Evolutionary conservation across 345 rosid species (phyloP), one percentile per base, ranked within the genome.

Genomic region (Reutealis trisperma): DNA sequence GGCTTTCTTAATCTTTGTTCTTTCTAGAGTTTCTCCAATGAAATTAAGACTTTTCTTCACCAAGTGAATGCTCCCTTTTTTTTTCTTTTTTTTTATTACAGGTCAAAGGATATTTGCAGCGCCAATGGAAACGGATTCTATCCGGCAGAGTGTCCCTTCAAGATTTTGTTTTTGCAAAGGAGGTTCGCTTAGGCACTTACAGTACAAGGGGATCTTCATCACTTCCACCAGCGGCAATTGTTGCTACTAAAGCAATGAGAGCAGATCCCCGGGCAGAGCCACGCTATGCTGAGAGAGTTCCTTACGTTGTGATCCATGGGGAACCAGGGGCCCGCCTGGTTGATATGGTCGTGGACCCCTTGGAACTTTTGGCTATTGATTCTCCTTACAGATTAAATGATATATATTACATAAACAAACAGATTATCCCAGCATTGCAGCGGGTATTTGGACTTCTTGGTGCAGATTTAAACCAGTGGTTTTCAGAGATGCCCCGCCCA

Each of bases 271-370:
- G 99, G 73, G 91, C 96, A 82, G 97, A 93, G 75, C 99, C 99
- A 57, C 84, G 92, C 71, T 95, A 93, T 83, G 98, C 85, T 34
- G 98, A 93, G 76, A 80, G 97, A 82, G 93, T 96, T 75, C 94
- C 98, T 77, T 96, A 93, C 74, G 89, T 92, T 67, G 98, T 96
- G 62, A 89, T 93, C 81, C 97, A 96, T 75, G 97, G 98, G 22
- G 93, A 90, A 84, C 99, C 94, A 52, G 98, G 99, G 13, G 94
- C 96, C 69, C 88, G 96, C 30, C 87, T 93, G 49, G 92, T 90
- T 84, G 99, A 95, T 77, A 90, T 95, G 97, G 99, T 95, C 64
- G 92, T 93, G 58, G 97, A 96, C 86, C 98, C 98, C 24, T 75
- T 89, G 85, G 91, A 89, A 45, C 90, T 96, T 76, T 83, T 96